Conservation (phyloP, 192 early-diverging fungal genomes). For the Podila horticola region DNA sequence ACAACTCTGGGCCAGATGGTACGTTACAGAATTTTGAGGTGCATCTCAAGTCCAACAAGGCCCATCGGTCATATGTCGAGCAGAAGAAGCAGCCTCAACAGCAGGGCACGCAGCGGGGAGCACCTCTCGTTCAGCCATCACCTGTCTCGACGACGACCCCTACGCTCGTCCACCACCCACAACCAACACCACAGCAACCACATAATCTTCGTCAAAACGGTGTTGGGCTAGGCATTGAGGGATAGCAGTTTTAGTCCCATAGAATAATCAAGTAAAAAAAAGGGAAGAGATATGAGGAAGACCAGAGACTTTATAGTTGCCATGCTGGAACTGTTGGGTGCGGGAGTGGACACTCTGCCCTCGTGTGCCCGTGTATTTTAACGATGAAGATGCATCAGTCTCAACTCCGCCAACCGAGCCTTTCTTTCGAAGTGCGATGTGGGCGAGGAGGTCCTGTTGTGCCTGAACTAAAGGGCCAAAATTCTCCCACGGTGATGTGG, state of each 20-base stretch:
- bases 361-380: no score
- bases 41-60: slow-evolving; percentile 57
- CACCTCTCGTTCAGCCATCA: background rate
- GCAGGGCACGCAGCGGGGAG: background rate
- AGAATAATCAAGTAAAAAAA: background rate
- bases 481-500: no score
- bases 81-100: slow-evolving; percentile 17
- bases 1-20: slow-evolving; percentile 56
- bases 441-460: no score
- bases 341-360: no score
- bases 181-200: background rate
- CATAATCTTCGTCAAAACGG: slow-evolving; percentile 1
- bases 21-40: slow-evolving; percentile 63
- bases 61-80: slow-evolving; percentile 30
- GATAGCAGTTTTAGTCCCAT: background rate
- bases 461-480: no score
- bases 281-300: no score
- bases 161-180: background rate
- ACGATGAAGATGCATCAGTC: no score
- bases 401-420: no score
- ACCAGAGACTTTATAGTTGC: no score
- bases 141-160: background rate
- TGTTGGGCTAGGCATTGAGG: background rate
- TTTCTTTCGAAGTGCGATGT: no score
- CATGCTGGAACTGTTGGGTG: no score